These are phyloP conservation scores for Lanzia echinophila DNA, from an alignment of 2,329 filamentous ascomycete genomes.

Conservation along the genomic window DNA sequence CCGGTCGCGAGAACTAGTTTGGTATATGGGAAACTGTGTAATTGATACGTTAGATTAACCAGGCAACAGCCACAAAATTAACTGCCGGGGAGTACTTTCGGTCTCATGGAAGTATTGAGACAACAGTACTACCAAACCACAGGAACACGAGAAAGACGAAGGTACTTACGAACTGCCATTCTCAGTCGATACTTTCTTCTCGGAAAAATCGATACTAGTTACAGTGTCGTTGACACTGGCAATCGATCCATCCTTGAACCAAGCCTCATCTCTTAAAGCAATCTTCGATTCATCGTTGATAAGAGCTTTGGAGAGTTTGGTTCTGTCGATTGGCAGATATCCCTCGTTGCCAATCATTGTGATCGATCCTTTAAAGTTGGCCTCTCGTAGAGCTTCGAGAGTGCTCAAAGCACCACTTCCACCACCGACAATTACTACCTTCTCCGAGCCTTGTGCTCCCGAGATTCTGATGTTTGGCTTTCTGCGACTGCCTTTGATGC, in stretches of 20 bases:
- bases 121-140: neutral
- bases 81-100: neutral
- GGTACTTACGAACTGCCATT: slow-evolving; percentile 49
- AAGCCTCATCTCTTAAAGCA: slow-evolving; percentile 67
- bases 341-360: slow-evolving; percentile 81
- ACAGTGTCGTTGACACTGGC: slow-evolving; percentile 59
- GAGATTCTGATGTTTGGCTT: slow-evolving; percentile 68
- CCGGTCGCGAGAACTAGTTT: slow-evolving; percentile 91
- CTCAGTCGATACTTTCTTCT: slow-evolving; percentile 68
- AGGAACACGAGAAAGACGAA: neutral
- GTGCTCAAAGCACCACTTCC: slow-evolving; percentile 79
- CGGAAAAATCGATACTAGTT: slow-evolving; percentile 66
- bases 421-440: slow-evolving; percentile 80
- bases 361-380: slow-evolving; percentile 72
- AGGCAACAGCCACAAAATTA: neutral
- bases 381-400: slow-evolving; percentile 74
- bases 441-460: slow-evolving; percentile 46
- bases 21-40: slow-evolving; percentile 54
- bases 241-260: slow-evolving; percentile 60
- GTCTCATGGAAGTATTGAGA: neutral
- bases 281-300: slow-evolving; percentile 75
- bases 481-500: slow-evolving; percentile 70
- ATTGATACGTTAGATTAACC: neutral
- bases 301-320: slow-evolving; percentile 92
- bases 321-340: slow-evolving; percentile 82